Conservation (phyloP, 1,284 basidiomycete species). For the Hymenochaete sp. region DNA sequence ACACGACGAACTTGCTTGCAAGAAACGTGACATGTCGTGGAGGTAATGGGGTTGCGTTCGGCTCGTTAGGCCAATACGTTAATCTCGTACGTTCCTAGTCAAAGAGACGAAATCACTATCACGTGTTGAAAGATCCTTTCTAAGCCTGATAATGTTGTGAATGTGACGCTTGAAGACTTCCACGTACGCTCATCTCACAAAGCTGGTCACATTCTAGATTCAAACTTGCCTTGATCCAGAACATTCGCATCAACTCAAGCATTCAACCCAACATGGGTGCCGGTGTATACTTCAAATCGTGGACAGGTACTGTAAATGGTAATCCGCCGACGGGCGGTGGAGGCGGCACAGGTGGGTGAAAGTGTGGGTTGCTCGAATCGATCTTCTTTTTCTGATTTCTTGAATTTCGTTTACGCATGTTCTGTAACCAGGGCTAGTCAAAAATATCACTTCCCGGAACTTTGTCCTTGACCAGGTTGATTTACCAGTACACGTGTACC, state of each 20-base stretch:
- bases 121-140: not conserved
- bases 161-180: conserved; percentile 43
- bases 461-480: conserved; percentile 41
- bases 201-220: not conserved
- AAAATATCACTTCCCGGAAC: conserved; percentile 40
- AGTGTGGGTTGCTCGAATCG: not conserved
- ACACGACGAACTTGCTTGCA: conserved; percentile 24
- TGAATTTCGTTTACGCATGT: no score
- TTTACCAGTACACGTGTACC: conserved; percentile 40
- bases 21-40: conserved; percentile 25
- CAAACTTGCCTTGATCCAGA: conserved; percentile 25
- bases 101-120: conserved; percentile 15
- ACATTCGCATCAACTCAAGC: conserved; percentile 36
- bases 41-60: conserved; percentile 28
- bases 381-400: no score
- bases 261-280: conserved; percentile 49
- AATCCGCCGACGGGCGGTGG: conserved; percentile 56
- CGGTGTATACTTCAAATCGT: conserved; percentile 58
- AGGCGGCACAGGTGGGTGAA: conserved; percentile 44
- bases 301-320: conserved; percentile 48
- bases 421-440: conserved; percentile 35
- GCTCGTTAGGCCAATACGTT: conserved; percentile 23
- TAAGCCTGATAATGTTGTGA: conserved; percentile 49
- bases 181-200: conserved; percentile 2
- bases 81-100: conserved; percentile 20